phyloP scores from a whole-genome alignment of 495 filamentous ascomycete species.

The Penicillium bialowiezense region DNA sequence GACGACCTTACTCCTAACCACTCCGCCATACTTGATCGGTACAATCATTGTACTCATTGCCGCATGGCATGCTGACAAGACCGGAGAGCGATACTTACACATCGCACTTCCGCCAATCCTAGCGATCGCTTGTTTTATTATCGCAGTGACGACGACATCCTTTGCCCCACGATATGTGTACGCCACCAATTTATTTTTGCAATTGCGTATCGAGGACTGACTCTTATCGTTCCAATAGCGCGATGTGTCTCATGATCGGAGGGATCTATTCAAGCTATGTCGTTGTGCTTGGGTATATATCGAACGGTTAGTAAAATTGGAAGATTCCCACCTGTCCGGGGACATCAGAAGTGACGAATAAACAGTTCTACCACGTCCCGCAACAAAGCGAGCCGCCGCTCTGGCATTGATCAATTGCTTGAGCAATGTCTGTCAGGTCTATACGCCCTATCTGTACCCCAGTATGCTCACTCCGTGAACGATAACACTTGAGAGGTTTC shows the following conservation, averaged over 20 bases:
- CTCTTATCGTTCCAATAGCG: not conserved
- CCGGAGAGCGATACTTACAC: slow-evolving; percentile 72
- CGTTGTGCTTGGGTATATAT: slow-evolving; percentile 67
- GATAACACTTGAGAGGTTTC: too few species aligned
- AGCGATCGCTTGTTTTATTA: slow-evolving; percentile 64
- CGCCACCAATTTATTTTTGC: not conserved
- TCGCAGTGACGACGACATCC: slow-evolving; percentile 54
- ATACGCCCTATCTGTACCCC: slow-evolving; percentile 15
- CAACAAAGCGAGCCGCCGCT: slow-evolving; percentile 19
- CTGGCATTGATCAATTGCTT: slow-evolving; percentile 21
- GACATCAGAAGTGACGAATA: not conserved
- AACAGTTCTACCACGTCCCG: slow-evolving; percentile 18
- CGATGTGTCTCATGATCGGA: slow-evolving; percentile 19
- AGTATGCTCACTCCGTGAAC: slow-evolving; percentile 12
- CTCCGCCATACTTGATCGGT: slow-evolving; percentile 66
- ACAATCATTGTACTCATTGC: slow-evolving; percentile 66
- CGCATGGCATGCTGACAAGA: slow-evolving; percentile 69
- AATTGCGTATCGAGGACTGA: not conserved
- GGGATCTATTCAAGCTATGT: slow-evolving; percentile 51
- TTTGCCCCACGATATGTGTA: slow-evolving; percentile 27
- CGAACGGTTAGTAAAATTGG: slow-evolving; percentile 8
- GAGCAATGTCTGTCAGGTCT: slow-evolving; percentile 23
- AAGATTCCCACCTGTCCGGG: not conserved
- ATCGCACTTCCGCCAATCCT: slow-evolving; percentile 62
- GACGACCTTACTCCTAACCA: slow-evolving; percentile 59